Evolutionary conservation across 2,329 filamentous ascomycete genomes (phyloP), one percentile per base, ranked within the genome.

Genomic region (Fusarium albidum): DNA sequence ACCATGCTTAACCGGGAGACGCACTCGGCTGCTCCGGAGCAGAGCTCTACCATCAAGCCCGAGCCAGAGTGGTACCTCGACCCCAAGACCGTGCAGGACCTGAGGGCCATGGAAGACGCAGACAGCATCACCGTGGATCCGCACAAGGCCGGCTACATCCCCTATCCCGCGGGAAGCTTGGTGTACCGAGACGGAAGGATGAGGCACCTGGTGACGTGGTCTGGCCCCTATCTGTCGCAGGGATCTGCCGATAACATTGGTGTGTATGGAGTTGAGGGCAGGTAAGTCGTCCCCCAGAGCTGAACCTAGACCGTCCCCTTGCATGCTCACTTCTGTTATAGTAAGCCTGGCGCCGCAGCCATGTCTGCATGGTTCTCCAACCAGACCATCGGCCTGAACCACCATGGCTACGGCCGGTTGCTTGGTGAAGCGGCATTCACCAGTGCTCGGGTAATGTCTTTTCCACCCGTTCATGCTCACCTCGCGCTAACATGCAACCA

Each of bases 111-210:
- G 52, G 66, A 69, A 13, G 59, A 72, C 10, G 73, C 74, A 2
- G 77, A 80, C 59, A 77, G 74, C 0, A 74, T 79, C 27, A 81
- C 78, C 0, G 73, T 80, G 7, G 78, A 81, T 49, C 77, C 77
- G 0, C 76, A 81, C 52, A 80, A 80, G 49, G 70, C 75, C 3
- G 77, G 76, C 0, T 79, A 80, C 34, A 75, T 79, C 21, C 75
- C 74, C 0, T 80, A 80, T 48, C 78, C 78, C 0, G 76, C 76
- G 0, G 77, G 77, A 5, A 72, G 72, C 2, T 51, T 80, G n/a
- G 72, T 71, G 6, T 80, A 80, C 42, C 68, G 72, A 1, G 77
- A 80, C 38, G 76, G 69, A 1, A 61, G 77, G 1, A 77, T 79
- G 73, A 66, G 73, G 26, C 72, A 71, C 49, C 49, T 78, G 5